Percentiles rank a stretch among this genome's conserved stretches.
Evolutionary conservation across 1,139 yeast species (phyloP).

Genomic region (Pichia cactophila): DNA sequence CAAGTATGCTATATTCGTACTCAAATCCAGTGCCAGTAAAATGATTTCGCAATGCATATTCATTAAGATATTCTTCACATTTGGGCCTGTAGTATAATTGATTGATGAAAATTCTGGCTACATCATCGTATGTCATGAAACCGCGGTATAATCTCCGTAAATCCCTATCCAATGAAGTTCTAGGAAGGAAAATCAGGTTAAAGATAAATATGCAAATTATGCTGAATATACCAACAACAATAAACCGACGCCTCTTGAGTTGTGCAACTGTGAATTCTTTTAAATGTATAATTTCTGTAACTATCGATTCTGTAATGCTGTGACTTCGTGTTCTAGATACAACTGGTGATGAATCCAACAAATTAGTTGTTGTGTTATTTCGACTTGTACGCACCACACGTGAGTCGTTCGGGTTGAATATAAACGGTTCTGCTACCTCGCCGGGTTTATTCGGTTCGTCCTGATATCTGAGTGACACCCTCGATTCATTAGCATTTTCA

Average conservation of each 20-base stretch:
- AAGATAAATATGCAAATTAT: constrained; percentile 47
- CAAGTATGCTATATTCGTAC: constrained; percentile 22
- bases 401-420: constrained; percentile 5
- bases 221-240: constrained; percentile 25
- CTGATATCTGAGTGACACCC: constrained; percentile 1
- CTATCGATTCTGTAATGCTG: constrained; percentile 22
- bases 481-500: not conserved
- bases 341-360: not conserved
- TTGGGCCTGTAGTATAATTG: constrained; percentile 28
- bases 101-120: constrained; percentile 42
- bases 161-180: constrained; percentile 82
- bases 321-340: not conserved
- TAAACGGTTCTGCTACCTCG: constrained; percentile 4
- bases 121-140: constrained; percentile 54
- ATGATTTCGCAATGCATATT: constrained; percentile 32
- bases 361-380: not conserved
- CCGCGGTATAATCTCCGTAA: constrained; percentile 68
- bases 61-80: constrained; percentile 32
- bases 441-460: constrained; percentile 8
- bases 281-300: constrained; percentile 20
- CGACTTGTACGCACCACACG: not conserved
- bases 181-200: constrained; percentile 70
- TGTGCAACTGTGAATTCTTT: constrained; percentile 23
- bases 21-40: constrained; percentile 38
- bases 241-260: constrained; percentile 33